phyloP scores from a whole-genome alignment of 306 rosid genomes.

The Comarum palustre region DNA sequence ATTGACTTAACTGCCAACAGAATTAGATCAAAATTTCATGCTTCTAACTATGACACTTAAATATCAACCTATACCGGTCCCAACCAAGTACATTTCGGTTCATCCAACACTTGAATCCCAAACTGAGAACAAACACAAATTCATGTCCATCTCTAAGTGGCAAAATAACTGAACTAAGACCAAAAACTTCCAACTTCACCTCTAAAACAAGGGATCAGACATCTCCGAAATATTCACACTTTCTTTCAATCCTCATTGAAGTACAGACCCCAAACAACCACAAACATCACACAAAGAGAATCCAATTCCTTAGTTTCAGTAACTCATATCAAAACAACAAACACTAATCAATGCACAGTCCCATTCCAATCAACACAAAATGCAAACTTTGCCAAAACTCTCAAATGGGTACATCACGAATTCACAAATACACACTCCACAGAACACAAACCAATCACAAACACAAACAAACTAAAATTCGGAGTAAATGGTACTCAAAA shows the following conservation, averaged over 20 bases:
- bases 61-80: neutral
- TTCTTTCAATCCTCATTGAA: neutral
- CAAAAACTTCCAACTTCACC: neutral
- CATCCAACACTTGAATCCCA: slow-evolving; percentile 4
- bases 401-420: slow-evolving; percentile 8
- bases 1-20: neutral
- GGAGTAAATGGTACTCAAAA: slow-evolving; percentile 20
- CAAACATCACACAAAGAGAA: neutral
- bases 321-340: neutral
- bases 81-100: slow-evolving; percentile 2
- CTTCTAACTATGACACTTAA: neutral
- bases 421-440: neutral
- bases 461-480: neutral
- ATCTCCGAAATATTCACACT: neutral
- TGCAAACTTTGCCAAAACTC: neutral
- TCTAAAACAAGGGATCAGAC: neutral
- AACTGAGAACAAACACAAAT: neutral
- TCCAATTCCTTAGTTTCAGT: neutral
- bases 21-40: neutral
- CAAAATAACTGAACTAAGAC: neutral
- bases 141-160: neutral
- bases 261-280: neutral
- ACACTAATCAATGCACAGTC: neutral
- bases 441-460: neutral
- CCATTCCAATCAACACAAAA: neutral